These are phyloP conservation scores for Collybia sp. DNA, from an alignment of 768 basidiomycete species.

Conservation along the genomic window DNA sequence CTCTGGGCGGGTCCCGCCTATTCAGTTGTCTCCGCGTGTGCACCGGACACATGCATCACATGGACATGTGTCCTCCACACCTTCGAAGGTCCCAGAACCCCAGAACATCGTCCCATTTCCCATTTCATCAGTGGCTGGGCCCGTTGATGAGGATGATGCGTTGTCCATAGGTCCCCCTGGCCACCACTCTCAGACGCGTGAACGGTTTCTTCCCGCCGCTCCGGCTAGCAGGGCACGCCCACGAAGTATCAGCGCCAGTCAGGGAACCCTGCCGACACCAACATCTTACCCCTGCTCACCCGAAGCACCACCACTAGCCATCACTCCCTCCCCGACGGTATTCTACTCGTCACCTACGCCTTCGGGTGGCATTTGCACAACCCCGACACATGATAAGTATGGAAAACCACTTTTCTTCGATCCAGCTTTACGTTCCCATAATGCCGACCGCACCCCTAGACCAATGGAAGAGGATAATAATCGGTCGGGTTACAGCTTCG, in stretches of 20 bases:
- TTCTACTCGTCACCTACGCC: slow-evolving; percentile 27
- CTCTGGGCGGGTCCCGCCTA: slow-evolving; percentile 20
- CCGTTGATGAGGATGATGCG: slow-evolving; percentile 5
- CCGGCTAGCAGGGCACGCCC: slow-evolving; percentile 17
- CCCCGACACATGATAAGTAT: background rate
- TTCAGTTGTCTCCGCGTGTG: slow-evolving; percentile 3
- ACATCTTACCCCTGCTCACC: slow-evolving; percentile 5
- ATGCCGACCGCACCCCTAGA: no score
- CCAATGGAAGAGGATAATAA: no score
- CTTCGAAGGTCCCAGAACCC: no score
- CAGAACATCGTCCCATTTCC: slow-evolving; percentile 1
- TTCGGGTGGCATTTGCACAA: slow-evolving; percentile 2
- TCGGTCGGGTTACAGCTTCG: no score
- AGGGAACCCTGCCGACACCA: slow-evolving; percentile 9
- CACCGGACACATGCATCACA: background rate
- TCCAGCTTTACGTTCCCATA: slow-evolving; percentile 13
- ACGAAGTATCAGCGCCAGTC: slow-evolving; percentile 20
- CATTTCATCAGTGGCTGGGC: slow-evolving; percentile 7
- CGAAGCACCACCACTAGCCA: slow-evolving; percentile 7
- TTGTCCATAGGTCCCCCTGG: slow-evolving; percentile 23
- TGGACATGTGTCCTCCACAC: background rate
- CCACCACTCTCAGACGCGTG: slow-evolving; percentile 28
- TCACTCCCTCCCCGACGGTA: slow-evolving; percentile 24
- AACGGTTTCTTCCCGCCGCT: slow-evolving; percentile 22
- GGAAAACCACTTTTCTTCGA: slow-evolving; percentile 33